A percentile compares a stretch with the other conserved stretches of the same genome.
These are phyloP conservation scores for Ramaria sp. DNA, from an alignment of 768 basidiomycete species.

Conservation along the genomic window DNA sequence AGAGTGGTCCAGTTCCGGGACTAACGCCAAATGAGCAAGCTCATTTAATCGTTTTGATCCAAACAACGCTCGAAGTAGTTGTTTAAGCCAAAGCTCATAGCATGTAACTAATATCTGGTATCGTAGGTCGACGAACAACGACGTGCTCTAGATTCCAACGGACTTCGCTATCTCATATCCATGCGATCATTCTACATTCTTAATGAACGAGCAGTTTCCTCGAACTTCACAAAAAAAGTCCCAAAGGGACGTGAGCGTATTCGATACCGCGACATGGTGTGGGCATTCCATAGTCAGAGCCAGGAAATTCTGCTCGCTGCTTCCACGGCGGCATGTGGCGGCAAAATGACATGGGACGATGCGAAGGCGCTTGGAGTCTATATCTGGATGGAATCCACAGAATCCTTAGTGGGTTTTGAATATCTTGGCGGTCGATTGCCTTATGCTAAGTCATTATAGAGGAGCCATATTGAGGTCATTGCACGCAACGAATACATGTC, in stretches of 20 bases:
- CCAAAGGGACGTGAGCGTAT: constrained; percentile 62
- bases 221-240: neutral
- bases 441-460: constrained; percentile 31
- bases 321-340: constrained; percentile 60
- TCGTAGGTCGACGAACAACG: constrained; percentile 79
- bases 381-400: constrained; percentile 75
- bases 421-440: neutral
- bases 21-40: constrained; percentile 74
- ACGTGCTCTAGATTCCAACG: constrained; percentile 85
- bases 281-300: constrained; percentile 94
- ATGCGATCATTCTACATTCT: constrained; percentile 87
- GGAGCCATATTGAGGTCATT: constrained; percentile 71
- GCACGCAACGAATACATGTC: constrained; percentile 91
- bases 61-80: constrained; percentile 73
- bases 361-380: constrained; percentile 80
- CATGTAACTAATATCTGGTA: neutral
- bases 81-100: neutral
- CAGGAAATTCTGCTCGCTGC: constrained; percentile 74
- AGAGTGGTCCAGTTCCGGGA: constrained; percentile 53
- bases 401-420: constrained; percentile 52
- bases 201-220: constrained; percentile 41
- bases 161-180: constrained; percentile 85
- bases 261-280: constrained; percentile 88
- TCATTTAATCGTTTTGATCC: constrained; percentile 73
- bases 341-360: constrained; percentile 85